Base-by-base conservation (phyloP, 768 basidiomycete species). In the Auricularia auricula-judae region DNA sequence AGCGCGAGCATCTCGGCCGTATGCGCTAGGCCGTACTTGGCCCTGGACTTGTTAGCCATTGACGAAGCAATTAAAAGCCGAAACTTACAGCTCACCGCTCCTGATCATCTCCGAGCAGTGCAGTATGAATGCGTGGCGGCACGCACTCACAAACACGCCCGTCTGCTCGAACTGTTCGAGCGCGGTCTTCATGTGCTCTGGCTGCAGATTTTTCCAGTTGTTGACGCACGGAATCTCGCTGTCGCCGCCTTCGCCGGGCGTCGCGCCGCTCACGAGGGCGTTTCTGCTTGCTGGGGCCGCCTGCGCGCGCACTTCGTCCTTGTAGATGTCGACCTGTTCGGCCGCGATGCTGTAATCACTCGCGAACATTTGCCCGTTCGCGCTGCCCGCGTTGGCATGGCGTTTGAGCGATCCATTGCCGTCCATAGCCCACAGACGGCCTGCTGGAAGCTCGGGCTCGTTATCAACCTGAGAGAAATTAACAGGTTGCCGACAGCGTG, bases 401-500 rank as follows among this genome's bases (percentile, higher is more conserved):
- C 67, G 63, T 36, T 67, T 66, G 3, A 66, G 35, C 7, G 69
- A 70, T 44, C 64, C 56, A 36, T 70, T 70, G 10, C 69, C 67
- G 64, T 70, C 69, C 39, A 70, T 65, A 0, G 63, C 51, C 29
- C 63, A 21, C 35, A 70, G 18, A 33, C 56, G 63, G 21, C 60
- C 44, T 12, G 65, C 62, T 10, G 39, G 34, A 18, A 35, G 42
- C 18, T 14, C 16, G 21, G 16, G 47, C 16, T 51, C 47, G 5
- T 21, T 21, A 35, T 64, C 18, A 5, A 70, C 64, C 47, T 51
- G 16, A 16, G 14, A 16, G 16, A 11, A 11, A 4, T 8, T 5
- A 18, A 51, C 7, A 4, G 16, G 47, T 12, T 12, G 7, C 23
- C 23, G 23, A 23, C 23, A 23, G 23, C 23, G 23, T 23, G 23